These are phyloP conservation scores for Ceratobasidium sp. DNA, from an alignment of 1,284 basidiomycete species.

Conservation along the genomic window DNA sequence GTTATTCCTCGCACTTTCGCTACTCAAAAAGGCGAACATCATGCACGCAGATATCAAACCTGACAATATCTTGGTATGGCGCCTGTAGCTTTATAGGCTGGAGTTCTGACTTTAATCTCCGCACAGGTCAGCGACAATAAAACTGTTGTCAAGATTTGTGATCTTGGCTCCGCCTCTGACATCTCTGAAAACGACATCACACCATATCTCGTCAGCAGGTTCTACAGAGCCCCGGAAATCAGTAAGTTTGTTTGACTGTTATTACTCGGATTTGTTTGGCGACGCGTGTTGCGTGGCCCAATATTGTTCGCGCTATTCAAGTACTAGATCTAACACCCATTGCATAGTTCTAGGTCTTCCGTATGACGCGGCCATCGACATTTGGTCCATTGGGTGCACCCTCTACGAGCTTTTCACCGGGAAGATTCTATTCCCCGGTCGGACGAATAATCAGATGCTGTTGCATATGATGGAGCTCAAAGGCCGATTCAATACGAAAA, in stretches of 20 bases:
- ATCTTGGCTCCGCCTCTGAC: slow-evolving; percentile 95
- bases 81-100: not conserved
- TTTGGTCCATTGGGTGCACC: slow-evolving; percentile 98
- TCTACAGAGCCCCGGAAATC: slow-evolving; percentile 99
- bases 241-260: slow-evolving; percentile 69
- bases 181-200: slow-evolving; percentile 97
- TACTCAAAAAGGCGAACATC: slow-evolving; percentile 89
- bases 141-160: slow-evolving; percentile 93
- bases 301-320: not conserved
- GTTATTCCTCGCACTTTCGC: slow-evolving; percentile 87
- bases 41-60: slow-evolving; percentile 99
- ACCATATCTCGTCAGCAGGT: slow-evolving; percentile 96
- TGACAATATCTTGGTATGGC: slow-evolving; percentile 89
- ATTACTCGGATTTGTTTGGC: slow-evolving; percentile 14
- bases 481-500: slow-evolving; percentile 92
- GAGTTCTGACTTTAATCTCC: not conserved
- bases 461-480: slow-evolving; percentile 97
- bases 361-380: slow-evolving; percentile 93
- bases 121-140: slow-evolving; percentile 93
- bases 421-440: slow-evolving; percentile 97
- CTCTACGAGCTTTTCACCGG: slow-evolving; percentile 98
- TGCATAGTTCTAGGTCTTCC: slow-evolving; percentile 90
- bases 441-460: slow-evolving; percentile 98
- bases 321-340: slow-evolving; percentile 20
- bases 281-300: not conserved